Base-by-base conservation (phyloP, 2,329 filamentous ascomycete species). In the Daldinia eschscholtzii region DNA sequence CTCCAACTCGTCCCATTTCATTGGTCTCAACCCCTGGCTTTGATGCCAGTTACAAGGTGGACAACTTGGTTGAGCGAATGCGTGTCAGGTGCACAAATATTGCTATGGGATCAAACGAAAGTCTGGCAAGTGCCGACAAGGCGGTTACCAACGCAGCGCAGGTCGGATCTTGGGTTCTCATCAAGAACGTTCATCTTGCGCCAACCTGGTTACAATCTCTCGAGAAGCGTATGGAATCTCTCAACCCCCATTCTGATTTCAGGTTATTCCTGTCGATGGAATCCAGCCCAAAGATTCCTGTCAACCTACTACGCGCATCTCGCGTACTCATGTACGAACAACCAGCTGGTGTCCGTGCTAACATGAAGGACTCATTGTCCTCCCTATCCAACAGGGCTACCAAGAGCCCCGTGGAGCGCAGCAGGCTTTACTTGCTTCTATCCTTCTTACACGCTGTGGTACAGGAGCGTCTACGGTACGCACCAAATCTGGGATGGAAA, bases 31-130 rank as follows among this genome's bases (percentile, higher is more conserved):
- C 92, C 76, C 94, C 95, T 67, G 96, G 96, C 41, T 99, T 99
- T 79, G 96, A 99, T 81, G 97, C 97, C 61, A 97, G 93, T 79
- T 99, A 98, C 89, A 99, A 99, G 85, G 96, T 99, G 67, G 96
- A 99, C 80, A 93, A 91, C 68, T 86, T 99, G 61, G 97, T 98
- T 33, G 93, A 97, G 80, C 89, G 93, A 73, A 91, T 89, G 79
- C 88, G 89, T 66, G 91, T 93, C 58, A 90, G 88, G 61, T 99
- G 96, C 83, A 94, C 94, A 66, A 98, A 98, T 80, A 98, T 99
- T 77, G 97, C 97, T 75, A 99, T 99, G 96, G 96, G 96, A 77
- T 98, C 96, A 52, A 97, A 97, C 77, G 96, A 99, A 84, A 93
- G 94, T 78, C 85, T 97, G 18, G 90, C 94, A 65, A 96, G 91